Base-by-base conservation (phyloP, 441 rosid species). In the Flueggea neowawraea region DNA sequence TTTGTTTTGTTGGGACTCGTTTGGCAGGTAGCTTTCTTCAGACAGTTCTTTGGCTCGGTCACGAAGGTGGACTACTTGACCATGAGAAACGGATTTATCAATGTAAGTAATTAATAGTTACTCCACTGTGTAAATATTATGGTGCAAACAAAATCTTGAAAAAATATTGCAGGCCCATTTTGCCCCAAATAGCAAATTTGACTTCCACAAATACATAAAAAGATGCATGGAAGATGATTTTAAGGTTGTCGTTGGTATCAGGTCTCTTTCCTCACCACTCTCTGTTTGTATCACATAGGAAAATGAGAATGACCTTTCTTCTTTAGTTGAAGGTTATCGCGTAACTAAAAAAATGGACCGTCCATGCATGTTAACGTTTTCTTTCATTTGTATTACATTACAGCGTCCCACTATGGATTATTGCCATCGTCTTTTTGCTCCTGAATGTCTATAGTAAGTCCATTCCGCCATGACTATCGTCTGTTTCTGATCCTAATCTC, bases 191-290 rank as follows among this genome's bases (percentile, higher is more conserved):
- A 68, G 70, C 69, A 76, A 74, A 58, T 87, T 87, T 59, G 82
- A 82, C 73, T 87, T 87, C 75, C 90, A 79, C 54, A 82, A 68
- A 59, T 84, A 84, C 81, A 81, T 82, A 53, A 82, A 84, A 61
- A 79, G 86, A 73, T 82, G 86, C 49, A 79, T 82, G 84, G 89
- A 87, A 76, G 93, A 84, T 54, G 88, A 84, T 63, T 84, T 87
- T 57, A 87, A 84, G 66, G 86, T 79, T 57, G 93, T 84, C 9
- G 93, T 84, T 4, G 88, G 93, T 32, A 76, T 82, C 33, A 84
- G 92, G 87, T 82, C 64, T 17, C 51, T 12, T 6, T 16, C 12
- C 12, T 10, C 1, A n/a, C 50, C 50, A 43, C n/a, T 47, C n/a
- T 10, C 4, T 10, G 45, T 11, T 43, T 11, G 8, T 6, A 1